Base-by-base conservation (phyloP, 2,329 filamentous ascomycete genomes). In the Aspergillus sclerotialis region DNA sequence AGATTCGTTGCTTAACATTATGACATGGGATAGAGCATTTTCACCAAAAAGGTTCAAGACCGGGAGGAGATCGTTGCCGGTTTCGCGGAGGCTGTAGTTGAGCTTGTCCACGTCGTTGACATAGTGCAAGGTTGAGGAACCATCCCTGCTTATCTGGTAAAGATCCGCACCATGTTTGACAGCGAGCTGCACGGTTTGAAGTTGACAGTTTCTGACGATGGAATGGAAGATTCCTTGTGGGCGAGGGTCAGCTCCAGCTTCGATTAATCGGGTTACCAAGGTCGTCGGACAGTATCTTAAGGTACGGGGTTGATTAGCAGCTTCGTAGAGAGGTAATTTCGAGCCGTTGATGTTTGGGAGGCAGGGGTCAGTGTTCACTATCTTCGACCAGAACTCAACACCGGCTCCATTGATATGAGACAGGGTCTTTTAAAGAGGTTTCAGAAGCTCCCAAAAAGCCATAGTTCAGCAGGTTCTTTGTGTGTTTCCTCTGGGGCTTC, bases 281-380 rank as follows among this genome's bases (percentile, higher is more conserved):
- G 16, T 34, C 9, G 19, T 38, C 16, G 5, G n/a, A n/a, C n/a
- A n/a, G n/a, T n/a, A n/a, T n/a, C n/a, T n/a, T n/a, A n/a, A n/a
- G n/a, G n/a, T n/a, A n/a, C n/a, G n/a, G n/a, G n/a, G n/a, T n/a
- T n/a, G n/a, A n/a, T n/a, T n/a, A 6, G 31, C 32, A 7, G 36
- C 36, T 4, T 12, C 27, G 10, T 7, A 3, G 8, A 38, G 4
- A 17, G 36, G 31, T n/a, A 27, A 12, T 14, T 9, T 18, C 21
- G 32, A 9, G 3, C 8, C 9, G 10, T 7, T 9, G 13, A 28
- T 5, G 13, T 19, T n/a, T 7, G 5, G 13, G 15, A 30, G 25
- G 38, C 21, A 27, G n/a, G 36, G 18, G 10, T 37, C 23, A 5
- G 41, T 38, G n/a, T n/a, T n/a, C n/a, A n/a, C n/a, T n/a, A n/a